phyloP scores from a whole-genome alignment of 2,329 filamentous ascomycete species.

The Epichloe sylvatica region DNA sequence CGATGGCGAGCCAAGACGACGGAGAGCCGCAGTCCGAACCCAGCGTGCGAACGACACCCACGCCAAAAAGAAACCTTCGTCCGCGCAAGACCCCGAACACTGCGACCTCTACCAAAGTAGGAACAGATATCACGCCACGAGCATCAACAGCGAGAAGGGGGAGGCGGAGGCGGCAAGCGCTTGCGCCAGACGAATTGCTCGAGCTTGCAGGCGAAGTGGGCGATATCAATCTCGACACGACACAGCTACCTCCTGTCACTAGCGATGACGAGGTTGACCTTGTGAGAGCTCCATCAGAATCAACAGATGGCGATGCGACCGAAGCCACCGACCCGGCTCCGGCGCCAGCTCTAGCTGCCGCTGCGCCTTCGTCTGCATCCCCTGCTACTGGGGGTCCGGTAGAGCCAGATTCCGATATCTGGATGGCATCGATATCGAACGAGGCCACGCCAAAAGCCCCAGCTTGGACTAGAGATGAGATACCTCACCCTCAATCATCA shows the following conservation, averaged over 20 bases:
- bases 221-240: constrained; percentile 7
- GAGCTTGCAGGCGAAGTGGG: constrained; percentile 13
- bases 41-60: constrained; percentile 19
- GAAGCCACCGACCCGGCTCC: neutral
- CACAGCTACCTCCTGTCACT: constrained; percentile 7
- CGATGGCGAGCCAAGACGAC: constrained; percentile 14
- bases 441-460: constrained; percentile 22
- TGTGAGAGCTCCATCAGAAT: constrained; percentile 13
- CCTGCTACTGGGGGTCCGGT: constrained; percentile 2
- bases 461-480: neutral
- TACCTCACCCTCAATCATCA: constrained; percentile 5
- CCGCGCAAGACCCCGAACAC: constrained; percentile 15
- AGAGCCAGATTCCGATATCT: constrained; percentile 28
- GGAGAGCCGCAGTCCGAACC: constrained; percentile 12
- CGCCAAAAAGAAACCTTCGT: constrained; percentile 14
- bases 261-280: constrained; percentile 18
- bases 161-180: constrained; percentile 11
- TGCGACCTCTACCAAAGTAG: constrained; percentile 12
- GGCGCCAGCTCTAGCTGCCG: neutral
- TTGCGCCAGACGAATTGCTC: constrained; percentile 15
- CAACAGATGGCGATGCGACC: constrained; percentile 1
- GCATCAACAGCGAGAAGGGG: constrained; percentile 7
- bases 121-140: constrained; percentile 8
- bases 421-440: constrained; percentile 29
- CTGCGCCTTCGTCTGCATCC: constrained; percentile 4